Evolutionary conservation across 352 stramenopile species (phyloP).

Genomic region (Pythium periplocum): DNA sequence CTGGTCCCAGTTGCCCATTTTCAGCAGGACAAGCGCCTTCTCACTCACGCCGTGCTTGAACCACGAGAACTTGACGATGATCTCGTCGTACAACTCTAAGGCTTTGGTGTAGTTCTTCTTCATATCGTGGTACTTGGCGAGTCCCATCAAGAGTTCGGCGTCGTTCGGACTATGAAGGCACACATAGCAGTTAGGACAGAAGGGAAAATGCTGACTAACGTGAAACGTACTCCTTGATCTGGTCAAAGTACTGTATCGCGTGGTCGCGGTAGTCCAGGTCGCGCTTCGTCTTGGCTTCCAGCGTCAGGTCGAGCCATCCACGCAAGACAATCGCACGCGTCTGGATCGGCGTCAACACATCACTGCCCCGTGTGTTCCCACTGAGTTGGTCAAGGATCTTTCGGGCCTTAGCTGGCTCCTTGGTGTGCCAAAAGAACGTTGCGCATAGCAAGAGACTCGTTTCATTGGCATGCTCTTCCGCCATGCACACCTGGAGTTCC

Average conservation of each 20-base stretch:
- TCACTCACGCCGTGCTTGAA: constrained; percentile 81
- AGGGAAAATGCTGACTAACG: too few relatives aligned
- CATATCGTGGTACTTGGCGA: constrained; percentile 67
- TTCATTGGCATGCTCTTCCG: constrained; percentile 59
- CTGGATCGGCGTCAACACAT: constrained; percentile 19
- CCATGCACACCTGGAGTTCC: constrained; percentile 75
- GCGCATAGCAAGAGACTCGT: constrained; percentile 57
- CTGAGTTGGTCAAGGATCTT: constrained; percentile 65
- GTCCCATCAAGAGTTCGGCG: constrained; percentile 60
- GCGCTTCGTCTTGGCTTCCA: constrained; percentile 64
- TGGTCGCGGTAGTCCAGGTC: constrained; percentile 55
- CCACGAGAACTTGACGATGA: constrained; percentile 76
- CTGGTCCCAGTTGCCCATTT: constrained; percentile 85
- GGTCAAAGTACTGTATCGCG: constrained; percentile 61
- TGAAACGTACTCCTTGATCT: constrained; percentile 43
- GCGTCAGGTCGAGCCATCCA: constrained; percentile 71
- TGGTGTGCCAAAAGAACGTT: constrained; percentile 76
- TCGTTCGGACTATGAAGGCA: constrained; percentile 42
- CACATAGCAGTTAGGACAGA: not conserved
- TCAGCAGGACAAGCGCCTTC: constrained; percentile 76
- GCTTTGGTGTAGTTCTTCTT: constrained; percentile 64
- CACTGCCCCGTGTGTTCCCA: constrained; percentile 15
- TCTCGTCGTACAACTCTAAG: constrained; percentile 66
- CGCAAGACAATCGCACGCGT: constrained; percentile 56
- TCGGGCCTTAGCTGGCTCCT: constrained; percentile 52